Base-by-base conservation (phyloP, 2,329 filamentous ascomycete genomes). In the Cryphonectria parasitica region DNA sequence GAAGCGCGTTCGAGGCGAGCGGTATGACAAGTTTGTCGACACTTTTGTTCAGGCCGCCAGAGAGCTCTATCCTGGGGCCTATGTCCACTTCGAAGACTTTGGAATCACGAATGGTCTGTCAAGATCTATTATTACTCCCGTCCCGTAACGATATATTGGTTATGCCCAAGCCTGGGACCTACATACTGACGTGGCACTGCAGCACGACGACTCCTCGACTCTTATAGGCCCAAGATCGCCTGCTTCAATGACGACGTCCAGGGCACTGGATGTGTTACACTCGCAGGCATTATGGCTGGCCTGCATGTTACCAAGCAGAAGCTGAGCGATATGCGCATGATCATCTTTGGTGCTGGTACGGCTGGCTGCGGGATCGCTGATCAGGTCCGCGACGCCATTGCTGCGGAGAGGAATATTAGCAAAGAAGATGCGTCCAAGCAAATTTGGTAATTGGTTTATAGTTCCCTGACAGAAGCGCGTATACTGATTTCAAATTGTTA, bases 211-310 rank as follows among this genome's bases (percentile, higher is more conserved):
- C 87, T 97, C 2, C 84, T 97, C 0, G 92, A 97, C 71, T 87
- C 85, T 49, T 97, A 96, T 76, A 88, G 91, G 0, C 85, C 90
- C 0, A 77, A 91, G 65, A 90, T 95, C 10, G 86, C 94, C 0
- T 97, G 93, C 79, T 97, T 97, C 84, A 97, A 97, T 76, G 94
- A 97, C 71, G 94, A 97, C 78, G 90, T 97, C 0, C 94, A 97
- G 79, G 94, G 94, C 1, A 97, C 94, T 0, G 94, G 94, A 0
- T 95, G 92, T 71, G 93, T 97, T 0, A 95, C 94, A 0, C 86
- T 97, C 0, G 94, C 94, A 0, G 94, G 92, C 0, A 90, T 97
- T 73, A 89, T 93, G 83, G 89, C 93, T 0, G 94, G 88, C 0
- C 83, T 95, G 10, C 88, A 92, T 71, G 89, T 95, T 10, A 89